Evolutionary conservation across 371 early-diverging fungal species (phyloP).

Genomic region (Rhizopus sp.): DNA sequence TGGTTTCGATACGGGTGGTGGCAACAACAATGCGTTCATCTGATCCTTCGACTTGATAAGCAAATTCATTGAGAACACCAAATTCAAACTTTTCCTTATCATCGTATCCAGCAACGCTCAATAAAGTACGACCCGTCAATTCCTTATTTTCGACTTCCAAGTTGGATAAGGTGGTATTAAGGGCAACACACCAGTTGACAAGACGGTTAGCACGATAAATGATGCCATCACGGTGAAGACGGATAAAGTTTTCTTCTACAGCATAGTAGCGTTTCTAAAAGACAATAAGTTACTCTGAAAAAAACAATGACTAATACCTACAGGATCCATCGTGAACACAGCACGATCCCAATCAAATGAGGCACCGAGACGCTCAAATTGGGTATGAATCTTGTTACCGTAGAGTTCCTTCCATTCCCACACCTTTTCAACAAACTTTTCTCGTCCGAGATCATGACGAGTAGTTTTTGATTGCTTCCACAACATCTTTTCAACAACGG

Average conservation of each 20-base stretch:
- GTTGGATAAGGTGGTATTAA: constrained; percentile 98
- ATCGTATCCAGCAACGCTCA: constrained; percentile 92
- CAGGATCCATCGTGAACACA: constrained; percentile 96
- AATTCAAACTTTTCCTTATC: constrained; percentile 94
- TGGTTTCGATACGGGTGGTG: constrained; percentile 99
- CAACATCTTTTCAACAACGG: constrained; percentile 97
- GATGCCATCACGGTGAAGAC: constrained; percentile 94
- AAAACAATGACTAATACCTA: constrained; percentile 23
- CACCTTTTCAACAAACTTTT: constrained; percentile 87
- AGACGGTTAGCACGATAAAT: constrained; percentile 98
- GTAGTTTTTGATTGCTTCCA: constrained; percentile 81
- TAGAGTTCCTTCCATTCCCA: constrained; percentile 98
- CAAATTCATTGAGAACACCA: constrained; percentile 96
- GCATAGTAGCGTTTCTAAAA: constrained; percentile 71
- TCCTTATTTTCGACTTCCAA: constrained; percentile 97
- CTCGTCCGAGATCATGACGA: constrained; percentile 95
- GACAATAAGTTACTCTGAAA: neutral
- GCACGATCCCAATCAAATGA: constrained; percentile 95
- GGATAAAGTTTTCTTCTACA: constrained; percentile 95
- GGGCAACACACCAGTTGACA: constrained; percentile 98
- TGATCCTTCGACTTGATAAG: constrained; percentile 80
- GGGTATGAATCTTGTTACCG: constrained; percentile 86
- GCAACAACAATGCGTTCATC: constrained; percentile 93
- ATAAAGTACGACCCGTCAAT: constrained; percentile 80
- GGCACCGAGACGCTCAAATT: constrained; percentile 93